Evolutionary conservation across 2,329 filamentous ascomycete genomes (phyloP).

Genomic region (Bimuria novae-zelandiae): DNA sequence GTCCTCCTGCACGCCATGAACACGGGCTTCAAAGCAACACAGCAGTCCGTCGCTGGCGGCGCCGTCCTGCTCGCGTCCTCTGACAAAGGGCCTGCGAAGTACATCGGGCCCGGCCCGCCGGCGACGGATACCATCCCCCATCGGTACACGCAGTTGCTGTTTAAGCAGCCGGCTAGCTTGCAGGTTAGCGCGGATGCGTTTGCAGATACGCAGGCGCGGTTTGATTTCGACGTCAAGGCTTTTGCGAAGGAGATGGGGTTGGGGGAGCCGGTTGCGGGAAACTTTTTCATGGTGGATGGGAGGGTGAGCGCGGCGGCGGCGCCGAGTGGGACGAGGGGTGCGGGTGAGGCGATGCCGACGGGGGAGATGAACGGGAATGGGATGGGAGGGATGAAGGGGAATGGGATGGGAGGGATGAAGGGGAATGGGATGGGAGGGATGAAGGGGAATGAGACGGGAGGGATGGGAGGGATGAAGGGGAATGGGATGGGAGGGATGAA

Average conservation of each 20-base stretch:
- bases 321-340: slow-evolving; percentile 3
- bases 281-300: slow-evolving; percentile 45
- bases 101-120: slow-evolving; percentile 40
- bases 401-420: too few relatives aligned
- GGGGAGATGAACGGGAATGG: slow-evolving; percentile 14
- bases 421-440: slow-evolving; percentile 11
- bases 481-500: slow-evolving; percentile 27
- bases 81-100: slow-evolving; percentile 36
- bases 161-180: slow-evolving; percentile 35
- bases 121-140: slow-evolving; percentile 39
- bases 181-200: slow-evolving; percentile 29
- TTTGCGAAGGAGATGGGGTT: slow-evolving; percentile 35
- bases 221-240: slow-evolving; percentile 34
- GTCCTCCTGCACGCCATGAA: slow-evolving; percentile 40
- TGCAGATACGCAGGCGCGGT: slow-evolving; percentile 22
- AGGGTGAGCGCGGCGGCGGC: slow-evolving; percentile 16
- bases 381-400: too few relatives aligned
- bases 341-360: slow-evolving; percentile 19
- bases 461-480: slow-evolving; percentile 38
- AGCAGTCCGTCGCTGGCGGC: slow-evolving; percentile 26
- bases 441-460: slow-evolving; percentile 21
- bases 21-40: slow-evolving; percentile 40
- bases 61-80: slow-evolving; percentile 32
- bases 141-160: slow-evolving; percentile 43
- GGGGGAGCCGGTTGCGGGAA: slow-evolving; percentile 34